Conservation (phyloP, 768 basidiomycete species). For the Flagelloscypha sp. region DNA sequence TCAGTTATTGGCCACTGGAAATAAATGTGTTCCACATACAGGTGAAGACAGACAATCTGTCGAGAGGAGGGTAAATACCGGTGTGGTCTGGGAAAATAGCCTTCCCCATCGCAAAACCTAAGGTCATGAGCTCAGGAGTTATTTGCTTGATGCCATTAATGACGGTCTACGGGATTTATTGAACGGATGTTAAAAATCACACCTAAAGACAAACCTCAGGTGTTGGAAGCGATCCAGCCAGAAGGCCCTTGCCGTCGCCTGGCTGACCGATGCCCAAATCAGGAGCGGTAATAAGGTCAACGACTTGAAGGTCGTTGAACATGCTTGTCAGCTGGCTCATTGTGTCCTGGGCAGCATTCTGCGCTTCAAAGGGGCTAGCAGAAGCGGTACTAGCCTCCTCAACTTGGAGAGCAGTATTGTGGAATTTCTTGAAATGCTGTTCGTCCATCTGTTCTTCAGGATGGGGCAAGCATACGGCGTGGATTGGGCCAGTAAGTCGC, state of each 20-base stretch:
- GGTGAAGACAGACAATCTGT: constrained; percentile 71
- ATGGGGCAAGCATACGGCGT: constrained; percentile 65
- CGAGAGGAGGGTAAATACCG: constrained; percentile 63
- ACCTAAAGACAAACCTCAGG: no score
- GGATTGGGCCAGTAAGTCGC: constrained; percentile 43
- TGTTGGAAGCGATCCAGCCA: constrained; percentile 71
- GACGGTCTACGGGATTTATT: no score
- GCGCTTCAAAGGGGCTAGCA: constrained; percentile 30
- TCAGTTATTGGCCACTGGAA: background rate
- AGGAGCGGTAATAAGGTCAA: constrained; percentile 52
- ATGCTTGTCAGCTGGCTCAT: constrained; percentile 38
- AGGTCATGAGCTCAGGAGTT: constrained; percentile 68
- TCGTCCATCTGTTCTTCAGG: constrained; percentile 55
- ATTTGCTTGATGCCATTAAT: constrained; percentile 60
- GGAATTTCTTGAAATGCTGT: constrained; percentile 48
- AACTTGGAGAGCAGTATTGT: constrained; percentile 8
- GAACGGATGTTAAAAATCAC: no score
- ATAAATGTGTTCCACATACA: constrained; percentile 38
- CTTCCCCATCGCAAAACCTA: constrained; percentile 70
- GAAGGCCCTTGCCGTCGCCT: constrained; percentile 55
- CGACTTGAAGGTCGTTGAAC: constrained; percentile 52
- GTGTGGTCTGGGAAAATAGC: constrained; percentile 59
- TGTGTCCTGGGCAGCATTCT: constrained; percentile 43
- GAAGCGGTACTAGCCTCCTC: constrained; percentile 7
- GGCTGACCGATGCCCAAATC: constrained; percentile 69